These are phyloP conservation scores for Lipomyces spencermartinsiae DNA, from an alignment of 805 yeast species.

Conservation along the genomic window DNA sequence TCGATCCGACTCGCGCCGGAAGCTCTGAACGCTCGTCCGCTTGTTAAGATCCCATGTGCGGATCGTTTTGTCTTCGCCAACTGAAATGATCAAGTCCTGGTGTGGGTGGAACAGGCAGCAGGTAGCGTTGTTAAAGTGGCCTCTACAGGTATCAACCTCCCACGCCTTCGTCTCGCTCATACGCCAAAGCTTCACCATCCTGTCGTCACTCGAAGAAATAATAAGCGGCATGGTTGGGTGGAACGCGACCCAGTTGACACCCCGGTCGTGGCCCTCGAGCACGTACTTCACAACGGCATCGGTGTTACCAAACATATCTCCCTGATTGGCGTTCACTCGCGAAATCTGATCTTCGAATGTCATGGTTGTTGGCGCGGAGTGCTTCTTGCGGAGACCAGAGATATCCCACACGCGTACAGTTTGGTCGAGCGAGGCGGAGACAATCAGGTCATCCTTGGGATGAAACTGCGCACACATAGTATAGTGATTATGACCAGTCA, in stretches of 20 bases:
- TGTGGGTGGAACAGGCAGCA: slow-evolving; percentile 91
- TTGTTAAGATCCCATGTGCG: slow-evolving; percentile 97
- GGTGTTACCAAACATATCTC: slow-evolving; percentile 88
- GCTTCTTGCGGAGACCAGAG: slow-evolving; percentile 90
- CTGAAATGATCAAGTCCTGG: slow-evolving; percentile 89
- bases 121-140: slow-evolving; percentile 93
- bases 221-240: slow-evolving; percentile 95
- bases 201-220: slow-evolving; percentile 95
- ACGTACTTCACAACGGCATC: slow-evolving; percentile 96
- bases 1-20: slow-evolving; percentile 90
- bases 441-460: slow-evolving; percentile 91
- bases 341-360: slow-evolving; percentile 54
- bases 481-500: slow-evolving; percentile 98
- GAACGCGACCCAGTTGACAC: slow-evolving; percentile 98
- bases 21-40: slow-evolving; percentile 91
- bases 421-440: slow-evolving; percentile 94
- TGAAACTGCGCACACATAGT: slow-evolving; percentile 99
- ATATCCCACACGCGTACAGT: slow-evolving; percentile 99
- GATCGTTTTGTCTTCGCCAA: slow-evolving; percentile 93
- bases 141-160: slow-evolving; percentile 99
- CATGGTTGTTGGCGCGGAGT: slow-evolving; percentile 70
- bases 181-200: slow-evolving; percentile 95
- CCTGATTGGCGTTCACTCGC: slow-evolving; percentile 54
- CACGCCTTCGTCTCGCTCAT: slow-evolving; percentile 97
- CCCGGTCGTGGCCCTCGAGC: slow-evolving; percentile 96